Base-by-base conservation (phyloP, 495 filamentous ascomycete genomes). In the Penicillium bialowiezense region DNA sequence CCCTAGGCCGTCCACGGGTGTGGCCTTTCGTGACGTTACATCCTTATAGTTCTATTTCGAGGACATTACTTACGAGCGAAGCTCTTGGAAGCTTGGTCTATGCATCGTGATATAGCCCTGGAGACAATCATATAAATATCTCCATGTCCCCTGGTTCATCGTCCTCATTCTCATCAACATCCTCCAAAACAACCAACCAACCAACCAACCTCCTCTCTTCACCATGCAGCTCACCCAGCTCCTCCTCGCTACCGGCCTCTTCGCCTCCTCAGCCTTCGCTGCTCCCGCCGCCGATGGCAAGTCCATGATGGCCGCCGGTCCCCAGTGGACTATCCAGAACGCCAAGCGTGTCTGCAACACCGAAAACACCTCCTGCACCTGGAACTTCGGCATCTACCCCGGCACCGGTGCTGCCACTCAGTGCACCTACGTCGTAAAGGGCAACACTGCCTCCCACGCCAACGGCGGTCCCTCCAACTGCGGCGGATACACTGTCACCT, bases 401-500 rank as follows among this genome's bases (percentile, higher is more conserved):
- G 68, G 69, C 37, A 44, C 55, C 17, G 63, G 47, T 7, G 49
- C 56, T 38, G 48, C 45, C 17, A 71, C 66, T 15, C 3, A 35
- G 29, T 74, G 69, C 55, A 55, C 51, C 32, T 79, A 70, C 60
- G 69, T 65, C 50, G 72, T 80, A 38, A 63, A 56, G 12, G 69
- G 60, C 39, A 36, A 54, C 7, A 60, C 60, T 20, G 77, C 77
- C 43, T 73, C 63, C 61, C 60, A 62, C 17, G 54, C 69, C 17
- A 60, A 64, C 40, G 73, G 70, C 37, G 65, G 58, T 21, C 67
- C 68, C 18, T 48, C 61, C 50, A 54, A 19, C 28, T 81, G 77
- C 61, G 78, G 76, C 24, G 59, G 54, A 35, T 81, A 64, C 64
- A 78, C 70, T 48, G 52, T 83, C 45, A 80, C 68, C 37, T 75